Evolutionary conservation across 306 rosid genomes (phyloP), one percentile per base, ranked within the genome.

Genomic region (Corylus americana): DNA sequence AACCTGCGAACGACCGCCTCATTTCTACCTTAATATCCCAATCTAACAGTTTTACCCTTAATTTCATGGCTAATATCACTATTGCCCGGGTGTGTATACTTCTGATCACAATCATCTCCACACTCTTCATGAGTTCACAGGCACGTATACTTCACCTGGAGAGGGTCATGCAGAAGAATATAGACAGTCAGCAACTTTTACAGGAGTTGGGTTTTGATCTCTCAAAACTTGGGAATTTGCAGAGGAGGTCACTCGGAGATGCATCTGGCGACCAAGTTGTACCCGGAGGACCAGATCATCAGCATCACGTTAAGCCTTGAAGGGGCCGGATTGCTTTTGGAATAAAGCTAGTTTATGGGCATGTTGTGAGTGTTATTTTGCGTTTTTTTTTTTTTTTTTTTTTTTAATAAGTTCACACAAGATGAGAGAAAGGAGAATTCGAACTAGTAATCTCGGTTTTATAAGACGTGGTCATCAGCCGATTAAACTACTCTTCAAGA

Each of bases 261-360:
- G 0, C 51, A 8, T 27, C 8, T 45, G 78, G 27, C 48, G 91
- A 86, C 83, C 84, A 89, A 74, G 66, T 51, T 51, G 74, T 86
- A 9, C 93, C 90, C 0, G 90, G 86, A 47, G 93, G 91, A 70
- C 91, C 91, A 18, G 83, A 90, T 78, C 86, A 80, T 68, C 83
- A 80, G 68, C 93, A 90, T 67, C 82, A 88, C 75, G 7, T 22
- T 22, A 31, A 31, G 35, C 35, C 35, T 31, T 31, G 35, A 31
- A 31, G 35, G 2, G 35, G 35, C 35, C 35, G 2, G 35, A 31
- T 31, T 1, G 35, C 3, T 31, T 31, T 31, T 31, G 35, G 2
- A 31, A 1, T 31, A 31, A 31, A 31, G 35, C 35, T 1, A 31
- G 35, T 31, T 31, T 31, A 31, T 31, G 35, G 3, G 35, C 35